A percentile compares a stretch with the other conserved stretches of the same genome.
Evolutionary conservation across 495 filamentous ascomycete species (phyloP).

Genomic region (Mytilinidion resinicola): DNA sequence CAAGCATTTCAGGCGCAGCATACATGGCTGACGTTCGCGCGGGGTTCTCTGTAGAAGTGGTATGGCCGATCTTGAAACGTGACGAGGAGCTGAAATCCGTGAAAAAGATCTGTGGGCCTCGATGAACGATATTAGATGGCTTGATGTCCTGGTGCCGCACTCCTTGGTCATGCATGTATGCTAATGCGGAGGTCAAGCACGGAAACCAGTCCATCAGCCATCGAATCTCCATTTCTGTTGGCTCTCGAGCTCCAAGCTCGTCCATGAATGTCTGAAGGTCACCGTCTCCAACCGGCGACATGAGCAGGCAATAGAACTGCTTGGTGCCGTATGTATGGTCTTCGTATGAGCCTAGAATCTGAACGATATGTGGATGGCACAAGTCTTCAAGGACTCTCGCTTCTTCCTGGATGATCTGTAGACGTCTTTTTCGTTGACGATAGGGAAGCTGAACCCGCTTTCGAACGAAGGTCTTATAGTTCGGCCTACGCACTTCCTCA

Average conservation of each 20-base stretch:
- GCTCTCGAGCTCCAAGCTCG: background rate
- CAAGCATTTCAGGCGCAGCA: constrained; percentile 16
- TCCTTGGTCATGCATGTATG: constrained; percentile 10
- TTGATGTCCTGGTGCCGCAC: constrained; percentile 15
- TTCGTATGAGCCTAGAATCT: constrained; percentile 14
- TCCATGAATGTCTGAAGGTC: constrained; percentile 8
- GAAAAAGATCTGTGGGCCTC: constrained; percentile 5
- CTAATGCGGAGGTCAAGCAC: constrained; percentile 10
- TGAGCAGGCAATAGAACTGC: constrained; percentile 10
- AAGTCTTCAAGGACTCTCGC: constrained; percentile 1
- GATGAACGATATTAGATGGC: constrained; percentile 9
- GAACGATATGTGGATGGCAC: constrained; percentile 10
- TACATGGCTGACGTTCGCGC: constrained; percentile 19
- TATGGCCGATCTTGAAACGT: constrained; percentile 10
- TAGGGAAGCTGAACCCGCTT: constrained; percentile 4
- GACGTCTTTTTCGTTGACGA: background rate
- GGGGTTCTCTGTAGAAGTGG: constrained; percentile 21
- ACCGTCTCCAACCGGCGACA: constrained; percentile 8
- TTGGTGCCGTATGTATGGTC: background rate
- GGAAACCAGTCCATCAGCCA: constrained; percentile 12
- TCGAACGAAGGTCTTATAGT: background rate
- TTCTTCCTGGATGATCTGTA: constrained; percentile 8
- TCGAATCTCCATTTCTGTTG: constrained; percentile 6
- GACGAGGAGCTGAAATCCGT: constrained; percentile 18
- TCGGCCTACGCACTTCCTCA: constrained; percentile 4